Evolutionary conservation across 2,329 filamentous ascomycete genomes (phyloP).

Genomic region (Cladophialophora bantiana): DNA sequence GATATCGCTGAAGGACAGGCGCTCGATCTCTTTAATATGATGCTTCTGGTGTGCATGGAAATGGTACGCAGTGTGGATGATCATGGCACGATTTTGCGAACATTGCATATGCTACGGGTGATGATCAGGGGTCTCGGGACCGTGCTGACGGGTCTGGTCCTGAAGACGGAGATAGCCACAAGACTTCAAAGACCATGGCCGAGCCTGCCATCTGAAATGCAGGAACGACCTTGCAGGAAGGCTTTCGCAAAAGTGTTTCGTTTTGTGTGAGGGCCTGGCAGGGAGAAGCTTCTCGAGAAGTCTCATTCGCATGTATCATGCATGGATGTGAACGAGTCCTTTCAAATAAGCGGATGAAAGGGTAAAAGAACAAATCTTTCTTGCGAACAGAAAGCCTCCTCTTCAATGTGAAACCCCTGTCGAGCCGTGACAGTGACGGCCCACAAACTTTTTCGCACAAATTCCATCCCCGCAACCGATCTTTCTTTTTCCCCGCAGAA

Average conservation of each 20-base stretch:
- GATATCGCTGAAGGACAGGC: slow-evolving; percentile 70
- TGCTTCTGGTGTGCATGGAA: neutral
- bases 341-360: neutral
- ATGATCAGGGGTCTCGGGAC: neutral
- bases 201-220: neutral
- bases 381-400: too few species aligned
- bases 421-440: too few species aligned
- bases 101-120: neutral
- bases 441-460: too few species aligned
- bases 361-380: neutral
- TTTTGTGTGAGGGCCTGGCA: neutral
- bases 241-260: neutral
- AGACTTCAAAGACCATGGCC: neutral
- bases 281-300: neutral
- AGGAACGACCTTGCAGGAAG: neutral
- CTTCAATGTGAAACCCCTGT: too few species aligned
- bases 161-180: neutral
- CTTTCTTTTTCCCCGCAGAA: too few species aligned
- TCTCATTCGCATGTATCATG: neutral
- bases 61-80: neutral
- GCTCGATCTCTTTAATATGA: neutral
- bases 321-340: neutral
- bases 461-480: too few species aligned
- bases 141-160: neutral
- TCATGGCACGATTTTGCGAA: neutral